Base-by-base conservation (phyloP, 2,329 filamentous ascomycete genomes). In the Teratosphaeria pseudoeucalypti region DNA sequence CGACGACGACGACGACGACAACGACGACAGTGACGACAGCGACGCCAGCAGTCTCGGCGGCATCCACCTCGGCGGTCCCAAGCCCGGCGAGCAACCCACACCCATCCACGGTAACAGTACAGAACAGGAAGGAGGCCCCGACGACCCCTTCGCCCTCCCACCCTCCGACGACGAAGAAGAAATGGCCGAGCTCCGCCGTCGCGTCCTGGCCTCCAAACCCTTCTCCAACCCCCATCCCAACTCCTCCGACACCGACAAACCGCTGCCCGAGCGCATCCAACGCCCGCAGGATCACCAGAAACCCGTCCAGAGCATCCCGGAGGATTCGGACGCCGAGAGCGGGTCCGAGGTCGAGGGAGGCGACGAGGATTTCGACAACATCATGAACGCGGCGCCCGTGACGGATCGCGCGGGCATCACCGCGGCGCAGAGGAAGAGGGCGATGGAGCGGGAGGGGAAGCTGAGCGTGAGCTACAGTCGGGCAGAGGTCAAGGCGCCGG, bases 141-240 rank as follows among this genome's bases (percentile, higher is more conserved):
- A 94, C 66, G 86, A 94, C 66, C 86, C 85, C 0, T 92, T 87
- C 67, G 86, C 84, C 58, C 82, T 95, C 54, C 90, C 90, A 10
- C 88, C 91, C 58, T 73, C 74, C 4, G 87, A 90, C 66, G 89
- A 96, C 60, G 90, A 95, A 67, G 88, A 89, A 57, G 86, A 91
- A 70, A 97, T 97, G 92, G 92, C 90, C 39, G 92, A 95, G 69
- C 86, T 99, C 57, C 84, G 94, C 55, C 85, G 88, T 58, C 89
- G 90, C 67, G 90, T 97, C n/a, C 82, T 99, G 2, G 88, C 87
- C 6, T 96, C 92, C 6, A 96, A 92, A 71, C 85, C 91, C 0
- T 99, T 99, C 69, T 78, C 87, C 52, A 89, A 89, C 64, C 76
- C 81, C 10, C 16, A 58, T 34, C 27, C 61, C 37, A 49, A 61